Conservation (phyloP, 768 basidiomycete species). For the Butyriboletus loyo region DNA sequence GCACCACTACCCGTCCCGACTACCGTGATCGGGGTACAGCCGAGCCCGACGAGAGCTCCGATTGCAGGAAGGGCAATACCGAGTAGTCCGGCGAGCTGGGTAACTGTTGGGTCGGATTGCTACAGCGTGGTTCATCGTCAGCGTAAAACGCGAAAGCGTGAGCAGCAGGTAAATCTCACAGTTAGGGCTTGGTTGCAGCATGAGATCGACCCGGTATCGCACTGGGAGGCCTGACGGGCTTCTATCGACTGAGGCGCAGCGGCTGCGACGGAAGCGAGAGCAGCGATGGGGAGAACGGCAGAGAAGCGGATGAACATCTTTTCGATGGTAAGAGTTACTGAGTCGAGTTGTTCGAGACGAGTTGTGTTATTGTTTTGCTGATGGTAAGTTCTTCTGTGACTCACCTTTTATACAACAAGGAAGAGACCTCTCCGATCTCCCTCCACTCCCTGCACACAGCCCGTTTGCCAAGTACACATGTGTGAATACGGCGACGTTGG, state of each 20-base stretch:
- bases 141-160: too few relatives aligned
- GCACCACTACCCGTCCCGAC: conserved; percentile 2
- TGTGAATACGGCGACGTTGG: background rate
- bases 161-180: background rate
- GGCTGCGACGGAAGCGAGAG: conserved; percentile 1
- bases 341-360: background rate
- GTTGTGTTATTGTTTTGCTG: background rate
- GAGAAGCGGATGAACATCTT: conserved; percentile 8
- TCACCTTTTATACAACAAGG: conserved; percentile 9
- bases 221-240: background rate
- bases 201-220: conserved; percentile 7
- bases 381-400: background rate
- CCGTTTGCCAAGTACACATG: background rate
- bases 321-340: background rate
- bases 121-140: background rate
- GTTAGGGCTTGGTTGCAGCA: conserved; percentile 3
- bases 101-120: background rate
- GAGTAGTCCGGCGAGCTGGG: background rate
- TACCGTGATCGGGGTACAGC: conserved; percentile 2
- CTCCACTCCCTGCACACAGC: background rate
- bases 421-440: too few relatives aligned
- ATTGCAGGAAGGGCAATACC: background rate
- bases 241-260: conserved; percentile 6
- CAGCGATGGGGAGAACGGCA: conserved; percentile 6
- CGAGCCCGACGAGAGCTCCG: background rate